Percentiles rank a stretch among this genome's conserved stretches.
phyloP scores from a whole-genome alignment of 768 basidiomycete genomes.

The Myochromella boudieri region DNA sequence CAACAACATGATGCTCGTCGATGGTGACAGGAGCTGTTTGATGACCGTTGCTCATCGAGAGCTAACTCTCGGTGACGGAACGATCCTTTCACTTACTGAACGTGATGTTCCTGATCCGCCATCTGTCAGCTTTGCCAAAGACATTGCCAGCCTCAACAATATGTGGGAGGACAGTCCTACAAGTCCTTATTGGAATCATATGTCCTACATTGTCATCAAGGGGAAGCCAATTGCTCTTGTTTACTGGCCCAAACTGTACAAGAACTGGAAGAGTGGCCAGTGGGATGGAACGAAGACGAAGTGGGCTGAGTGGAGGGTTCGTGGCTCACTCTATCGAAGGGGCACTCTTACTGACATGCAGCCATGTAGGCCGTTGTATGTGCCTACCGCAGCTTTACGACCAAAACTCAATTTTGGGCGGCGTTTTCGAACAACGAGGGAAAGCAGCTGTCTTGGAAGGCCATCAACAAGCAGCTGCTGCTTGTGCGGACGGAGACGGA shows the following conservation, averaged over 20 bases:
- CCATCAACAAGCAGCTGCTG: conserved; percentile 11
- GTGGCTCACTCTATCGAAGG: neutral
- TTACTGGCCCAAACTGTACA: conserved; percentile 23
- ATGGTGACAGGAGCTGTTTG: conserved; percentile 18
- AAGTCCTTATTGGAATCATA: conserved; percentile 16
- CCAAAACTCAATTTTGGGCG: conserved; percentile 17
- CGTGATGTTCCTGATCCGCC: conserved; percentile 22
- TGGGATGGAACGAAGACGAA: conserved; percentile 25
- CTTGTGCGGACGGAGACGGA: too few relatives aligned
- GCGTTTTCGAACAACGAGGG: conserved; percentile 12
- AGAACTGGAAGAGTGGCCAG: conserved; percentile 16
- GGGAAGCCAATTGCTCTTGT: conserved; percentile 21
- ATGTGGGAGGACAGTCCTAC: conserved; percentile 33
- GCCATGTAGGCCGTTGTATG: conserved; percentile 13
- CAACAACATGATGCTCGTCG: neutral
- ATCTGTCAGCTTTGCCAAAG: conserved; percentile 19
- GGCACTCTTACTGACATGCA: neutral
- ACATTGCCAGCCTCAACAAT: conserved; percentile 17
- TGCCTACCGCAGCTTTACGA: conserved; percentile 10
- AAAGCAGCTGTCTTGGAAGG: conserved; percentile 13
- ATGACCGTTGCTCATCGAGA: neutral
- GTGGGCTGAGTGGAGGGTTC: conserved; percentile 26
- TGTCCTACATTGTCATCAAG: conserved; percentile 19
- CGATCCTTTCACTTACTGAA: conserved; percentile 12
- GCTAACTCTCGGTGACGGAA: conserved; percentile 2